phyloP scores from a whole-genome alignment of 208 protist genomes.

The Trypanosomatidae sp. region DNA sequence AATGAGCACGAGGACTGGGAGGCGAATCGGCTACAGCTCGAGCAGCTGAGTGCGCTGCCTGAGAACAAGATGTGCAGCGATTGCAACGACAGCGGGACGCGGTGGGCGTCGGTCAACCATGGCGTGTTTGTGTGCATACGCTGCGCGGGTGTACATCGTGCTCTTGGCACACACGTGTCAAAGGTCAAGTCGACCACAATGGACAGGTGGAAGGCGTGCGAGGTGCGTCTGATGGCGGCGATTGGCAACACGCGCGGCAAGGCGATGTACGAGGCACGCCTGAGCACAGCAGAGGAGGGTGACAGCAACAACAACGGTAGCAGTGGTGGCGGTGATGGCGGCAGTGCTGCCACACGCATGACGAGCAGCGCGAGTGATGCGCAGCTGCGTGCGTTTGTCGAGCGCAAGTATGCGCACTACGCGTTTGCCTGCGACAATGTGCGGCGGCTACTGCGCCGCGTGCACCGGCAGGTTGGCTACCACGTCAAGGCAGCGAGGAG shows the following conservation, averaged over 20 bases:
- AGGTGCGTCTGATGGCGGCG: constrained; percentile 52
- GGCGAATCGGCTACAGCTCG: constrained; percentile 39
- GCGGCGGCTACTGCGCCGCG: constrained; percentile 12
- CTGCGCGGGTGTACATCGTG: constrained; percentile 90
- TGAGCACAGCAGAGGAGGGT: constrained; percentile 8
- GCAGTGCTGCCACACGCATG: too few species aligned
- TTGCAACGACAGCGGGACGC: constrained; percentile 60
- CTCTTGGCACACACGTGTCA: constrained; percentile 85
- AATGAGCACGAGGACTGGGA: constrained; percentile 43
- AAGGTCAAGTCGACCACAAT: constrained; percentile 91
- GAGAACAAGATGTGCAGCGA: constrained; percentile 80
- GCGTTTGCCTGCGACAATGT: constrained; percentile 44
- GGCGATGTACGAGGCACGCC: constrained; percentile 33
- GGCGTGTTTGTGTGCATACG: constrained; percentile 89
- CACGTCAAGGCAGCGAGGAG: constrained; percentile 7
- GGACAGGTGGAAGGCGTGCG: constrained; percentile 66
- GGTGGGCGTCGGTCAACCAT: constrained; percentile 84
- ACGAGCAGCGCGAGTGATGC: constrained; percentile 10
- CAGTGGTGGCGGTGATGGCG: neutral
- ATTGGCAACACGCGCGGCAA: constrained; percentile 62
- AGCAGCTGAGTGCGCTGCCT: constrained; percentile 28
- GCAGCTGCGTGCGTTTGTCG: constrained; percentile 35
- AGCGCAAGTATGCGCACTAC: constrained; percentile 50
- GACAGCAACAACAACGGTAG: too few species aligned
- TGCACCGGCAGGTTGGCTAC: constrained; percentile 62